A percentile compares a stretch with the other conserved stretches of the same genome.
Evolutionary conservation across 352 stramenopile genomes (phyloP).

Genomic region (Pilasporangium apinafurcum): DNA sequence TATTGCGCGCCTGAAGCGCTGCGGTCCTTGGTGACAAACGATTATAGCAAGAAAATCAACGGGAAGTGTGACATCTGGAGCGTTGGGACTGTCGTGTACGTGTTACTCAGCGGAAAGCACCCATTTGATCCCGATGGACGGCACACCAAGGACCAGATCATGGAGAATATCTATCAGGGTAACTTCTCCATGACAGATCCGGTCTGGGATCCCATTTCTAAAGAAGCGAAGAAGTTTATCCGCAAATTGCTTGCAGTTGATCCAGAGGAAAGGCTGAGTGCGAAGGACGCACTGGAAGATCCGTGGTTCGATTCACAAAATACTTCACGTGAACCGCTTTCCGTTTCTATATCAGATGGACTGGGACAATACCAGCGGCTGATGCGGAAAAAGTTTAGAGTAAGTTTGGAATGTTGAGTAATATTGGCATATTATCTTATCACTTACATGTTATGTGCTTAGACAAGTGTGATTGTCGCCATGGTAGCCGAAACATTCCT

Average conservation of each 20-base stretch:
- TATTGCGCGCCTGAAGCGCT: slow-evolving; percentile 52
- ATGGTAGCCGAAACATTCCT: slow-evolving; percentile 50
- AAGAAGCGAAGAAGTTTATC: slow-evolving; percentile 44
- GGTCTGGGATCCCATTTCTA: slow-evolving; percentile 41
- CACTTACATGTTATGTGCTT: background rate
- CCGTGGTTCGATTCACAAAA: slow-evolving; percentile 40
- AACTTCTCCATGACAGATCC: slow-evolving; percentile 31
- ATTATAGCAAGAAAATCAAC: slow-evolving; percentile 22
- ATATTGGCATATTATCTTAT: background rate
- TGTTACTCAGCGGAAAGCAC: slow-evolving; percentile 73
- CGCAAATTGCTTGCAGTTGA: slow-evolving; percentile 22
- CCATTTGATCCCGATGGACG: slow-evolving; percentile 71
- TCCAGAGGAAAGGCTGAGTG: slow-evolving; percentile 18
- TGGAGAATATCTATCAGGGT: slow-evolving; percentile 42
- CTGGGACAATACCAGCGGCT: slow-evolving; percentile 45
- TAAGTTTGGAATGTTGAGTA: slow-evolving; percentile 8
- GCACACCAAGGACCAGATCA: slow-evolving; percentile 68
- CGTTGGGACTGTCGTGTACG: slow-evolving; percentile 85
- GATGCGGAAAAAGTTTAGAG: slow-evolving; percentile 66
- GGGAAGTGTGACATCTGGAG: slow-evolving; percentile 82
- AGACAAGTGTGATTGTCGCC: slow-evolving; percentile 54
- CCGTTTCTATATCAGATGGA: slow-evolving; percentile 34
- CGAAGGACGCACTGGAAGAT: slow-evolving; percentile 26
- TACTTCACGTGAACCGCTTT: slow-evolving; percentile 40
- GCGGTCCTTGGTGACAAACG: slow-evolving; percentile 1